phyloP scores from a whole-genome alignment of 768 basidiomycete species.

The Collybia mongolica region DNA sequence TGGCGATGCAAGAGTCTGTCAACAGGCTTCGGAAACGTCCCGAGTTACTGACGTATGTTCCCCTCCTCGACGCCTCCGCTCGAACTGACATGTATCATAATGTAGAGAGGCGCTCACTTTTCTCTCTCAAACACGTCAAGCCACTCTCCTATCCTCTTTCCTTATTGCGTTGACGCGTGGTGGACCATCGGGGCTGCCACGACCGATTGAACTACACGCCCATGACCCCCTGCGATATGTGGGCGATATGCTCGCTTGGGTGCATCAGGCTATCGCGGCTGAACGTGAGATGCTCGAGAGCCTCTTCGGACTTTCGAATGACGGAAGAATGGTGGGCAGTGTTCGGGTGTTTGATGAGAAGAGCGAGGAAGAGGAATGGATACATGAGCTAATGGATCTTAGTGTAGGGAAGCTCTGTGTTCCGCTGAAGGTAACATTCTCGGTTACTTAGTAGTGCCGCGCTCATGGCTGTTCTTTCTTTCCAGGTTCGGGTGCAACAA shows the following conservation, averaged over 20 bases:
- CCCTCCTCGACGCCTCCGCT: background rate
- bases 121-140: conserved; percentile 81
- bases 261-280: conserved; percentile 93
- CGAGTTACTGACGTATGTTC: conserved; percentile 68
- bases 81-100: background rate
- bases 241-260: conserved; percentile 98
- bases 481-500: conserved; percentile 85
- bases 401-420: conserved; percentile 81
- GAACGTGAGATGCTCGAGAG: conserved; percentile 93
- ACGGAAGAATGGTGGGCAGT: conserved; percentile 76
- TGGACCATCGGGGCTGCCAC: conserved; percentile 78
- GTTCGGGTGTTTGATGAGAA: conserved; percentile 48
- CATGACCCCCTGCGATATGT: conserved; percentile 97
- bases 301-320: conserved; percentile 70
- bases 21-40: conserved; percentile 72
- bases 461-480: background rate
- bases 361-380: conserved; percentile 75
- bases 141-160: conserved; percentile 79
- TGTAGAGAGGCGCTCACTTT: conserved; percentile 65
- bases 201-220: conserved; percentile 96
- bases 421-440: conserved; percentile 73
- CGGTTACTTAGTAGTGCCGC: background rate
- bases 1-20: conserved; percentile 70
- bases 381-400: conserved; percentile 76
- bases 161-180: conserved; percentile 87